These are phyloP conservation scores for Dryadomyces quercivorus DNA, from an alignment of 2,329 filamentous ascomycete genomes.

Conservation along the genomic window DNA sequence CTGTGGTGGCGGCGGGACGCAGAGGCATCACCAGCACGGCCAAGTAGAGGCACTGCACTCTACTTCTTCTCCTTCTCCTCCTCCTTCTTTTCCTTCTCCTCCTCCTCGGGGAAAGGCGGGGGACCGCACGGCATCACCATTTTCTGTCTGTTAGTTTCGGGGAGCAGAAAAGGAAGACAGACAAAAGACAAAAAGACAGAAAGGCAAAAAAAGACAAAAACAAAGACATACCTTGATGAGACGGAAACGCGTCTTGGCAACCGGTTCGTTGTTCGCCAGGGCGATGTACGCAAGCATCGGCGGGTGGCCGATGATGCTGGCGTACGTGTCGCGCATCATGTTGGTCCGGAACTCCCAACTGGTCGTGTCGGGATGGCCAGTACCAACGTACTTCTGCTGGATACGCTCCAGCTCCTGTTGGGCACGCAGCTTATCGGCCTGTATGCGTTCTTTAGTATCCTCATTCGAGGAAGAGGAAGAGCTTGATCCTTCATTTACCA, in stretches of 20 bases:
- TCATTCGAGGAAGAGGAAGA: too few species aligned
- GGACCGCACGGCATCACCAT: slow-evolving; percentile 1
- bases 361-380: slow-evolving; percentile 90
- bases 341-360: slow-evolving; percentile 97
- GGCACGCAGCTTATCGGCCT: slow-evolving; percentile 96
- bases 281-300: slow-evolving; percentile 80
- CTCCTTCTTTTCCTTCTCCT: neutral
- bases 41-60: too few species aligned
- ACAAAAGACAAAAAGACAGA: neutral
- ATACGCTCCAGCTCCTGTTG: slow-evolving; percentile 96
- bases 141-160: neutral
- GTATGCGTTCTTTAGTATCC: neutral
- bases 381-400: slow-evolving; percentile 91
- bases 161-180: neutral
- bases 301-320: slow-evolving; percentile 80
- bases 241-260: slow-evolving; percentile 65
- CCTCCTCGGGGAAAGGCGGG: slow-evolving; percentile 1
- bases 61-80: neutral
- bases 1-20: too few species aligned
- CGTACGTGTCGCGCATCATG: slow-evolving; percentile 85
- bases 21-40: too few species aligned
- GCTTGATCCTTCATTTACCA: neutral
- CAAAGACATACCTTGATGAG: slow-evolving; percentile 55
- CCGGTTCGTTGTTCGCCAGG: slow-evolving; percentile 75
- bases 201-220: neutral